Conservation (phyloP, 2,329 filamentous ascomycete species). For the Aspergillus carbonarius region DNA sequence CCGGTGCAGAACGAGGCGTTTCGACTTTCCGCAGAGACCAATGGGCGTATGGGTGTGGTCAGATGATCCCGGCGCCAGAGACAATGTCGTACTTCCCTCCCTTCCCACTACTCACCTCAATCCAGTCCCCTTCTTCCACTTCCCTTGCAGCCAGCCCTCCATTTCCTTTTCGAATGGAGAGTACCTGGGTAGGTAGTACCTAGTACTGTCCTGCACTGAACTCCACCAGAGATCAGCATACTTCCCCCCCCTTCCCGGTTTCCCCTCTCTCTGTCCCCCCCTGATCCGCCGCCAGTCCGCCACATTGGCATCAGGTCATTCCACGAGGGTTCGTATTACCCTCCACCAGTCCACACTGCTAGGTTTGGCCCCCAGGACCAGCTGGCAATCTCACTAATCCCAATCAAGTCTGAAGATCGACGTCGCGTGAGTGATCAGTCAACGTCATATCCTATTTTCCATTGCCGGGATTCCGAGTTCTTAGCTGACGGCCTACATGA, state of each 20-base stretch:
- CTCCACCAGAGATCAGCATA: neutral
- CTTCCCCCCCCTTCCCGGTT: neutral
- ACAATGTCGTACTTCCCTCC: neutral
- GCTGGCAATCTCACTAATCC: neutral
- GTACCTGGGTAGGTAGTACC: too few species aligned
- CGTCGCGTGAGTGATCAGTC: slow-evolving; percentile 2
- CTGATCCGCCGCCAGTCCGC: neutral
- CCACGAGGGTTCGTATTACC: neutral
- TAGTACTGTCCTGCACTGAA: too few species aligned
- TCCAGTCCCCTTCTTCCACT: too few species aligned
- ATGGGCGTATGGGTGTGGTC: neutral
- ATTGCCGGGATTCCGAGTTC: neutral
- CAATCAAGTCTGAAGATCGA: slow-evolving; percentile 4
- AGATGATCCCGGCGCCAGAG: neutral
- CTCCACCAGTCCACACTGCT: neutral
- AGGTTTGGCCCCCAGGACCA: neutral
- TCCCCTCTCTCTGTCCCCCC: neutral
- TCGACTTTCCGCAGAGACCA: neutral
- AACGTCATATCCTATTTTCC: neutral
- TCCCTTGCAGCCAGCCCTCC: too few species aligned
- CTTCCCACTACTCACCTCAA: neutral
- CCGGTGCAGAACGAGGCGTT: neutral
- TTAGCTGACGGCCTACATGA: neutral
- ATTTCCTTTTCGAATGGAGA: too few species aligned
- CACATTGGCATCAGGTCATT: neutral